Evolutionary conservation across 768 basidiomycete species (phyloP).

Genomic region (Suillus lakei): DNA sequence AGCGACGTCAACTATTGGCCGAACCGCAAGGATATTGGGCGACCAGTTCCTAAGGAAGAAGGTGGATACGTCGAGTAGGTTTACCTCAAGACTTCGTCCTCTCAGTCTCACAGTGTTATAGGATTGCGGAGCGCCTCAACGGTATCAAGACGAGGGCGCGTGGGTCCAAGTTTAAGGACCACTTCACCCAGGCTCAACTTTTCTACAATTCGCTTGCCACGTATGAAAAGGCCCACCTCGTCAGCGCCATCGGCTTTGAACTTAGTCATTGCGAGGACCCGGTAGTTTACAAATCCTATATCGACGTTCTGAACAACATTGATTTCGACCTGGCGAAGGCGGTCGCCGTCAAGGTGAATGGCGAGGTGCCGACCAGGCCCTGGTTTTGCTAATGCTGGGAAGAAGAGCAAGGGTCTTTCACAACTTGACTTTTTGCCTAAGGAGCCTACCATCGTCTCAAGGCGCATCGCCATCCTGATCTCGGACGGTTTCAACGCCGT

Average conservation of each 20-base stretch:
- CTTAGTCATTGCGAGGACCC: conserved; percentile 83
- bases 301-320: conserved; percentile 71
- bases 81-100: background rate
- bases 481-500: conserved; percentile 73
- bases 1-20: conserved; percentile 81
- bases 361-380: conserved; percentile 56
- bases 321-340: conserved; percentile 72
- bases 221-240: conserved; percentile 74
- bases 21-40: conserved; percentile 61
- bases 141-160: conserved; percentile 66
- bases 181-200: conserved; percentile 71
- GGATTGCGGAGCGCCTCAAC: conserved; percentile 51
- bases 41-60: conserved; percentile 49
- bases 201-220: conserved; percentile 82
- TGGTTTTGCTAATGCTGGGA: conserved; percentile 60
- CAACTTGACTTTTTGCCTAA: conserved; percentile 61
- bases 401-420: conserved; percentile 58
- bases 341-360: conserved; percentile 70
- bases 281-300: conserved; percentile 69
- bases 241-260: conserved; percentile 78
- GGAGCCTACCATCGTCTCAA: conserved; percentile 60
- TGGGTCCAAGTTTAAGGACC: conserved; percentile 79
- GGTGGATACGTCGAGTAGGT: conserved; percentile 67
- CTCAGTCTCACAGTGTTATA: conserved; percentile 31
- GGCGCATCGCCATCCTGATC: conserved; percentile 78